These are phyloP conservation scores for Pterocarpus macrocarpus DNA, from an alignment of 306 rosid species.

Conservation along the genomic window DNA sequence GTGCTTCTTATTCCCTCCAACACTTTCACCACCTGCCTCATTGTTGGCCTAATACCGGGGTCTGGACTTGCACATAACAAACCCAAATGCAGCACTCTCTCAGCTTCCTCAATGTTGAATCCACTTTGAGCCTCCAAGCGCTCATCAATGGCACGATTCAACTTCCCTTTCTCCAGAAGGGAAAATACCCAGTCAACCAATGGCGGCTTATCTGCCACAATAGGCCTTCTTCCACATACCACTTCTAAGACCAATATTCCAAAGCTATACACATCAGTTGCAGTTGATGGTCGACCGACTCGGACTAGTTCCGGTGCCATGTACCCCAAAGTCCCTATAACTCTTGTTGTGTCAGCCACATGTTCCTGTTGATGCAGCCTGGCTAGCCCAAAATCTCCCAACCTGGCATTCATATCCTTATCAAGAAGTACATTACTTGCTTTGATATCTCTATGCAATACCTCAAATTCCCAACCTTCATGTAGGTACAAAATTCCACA, in stretches of 20 bases:
- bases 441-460: conserved; percentile 80
- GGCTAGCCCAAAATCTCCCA: conserved; percentile 81
- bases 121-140: conserved; percentile 56
- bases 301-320: conserved; percentile 74
- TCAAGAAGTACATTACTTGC: conserved; percentile 75
- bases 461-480: conserved; percentile 82
- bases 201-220: conserved; percentile 60
- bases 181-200: conserved; percentile 67
- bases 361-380: conserved; percentile 61
- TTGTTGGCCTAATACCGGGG: conserved; percentile 67
- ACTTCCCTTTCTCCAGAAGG: conserved; percentile 54
- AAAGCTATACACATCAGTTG: conserved; percentile 70
- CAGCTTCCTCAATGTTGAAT: conserved; percentile 52
- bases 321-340: conserved; percentile 78
- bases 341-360: conserved; percentile 56
- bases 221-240: conserved; percentile 68
- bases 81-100: conserved; percentile 70
- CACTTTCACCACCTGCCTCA: conserved; percentile 68
- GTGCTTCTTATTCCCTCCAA: conserved; percentile 55
- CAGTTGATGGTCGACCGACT: conserved; percentile 57
- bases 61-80: conserved; percentile 69
- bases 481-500: conserved; percentile 73
- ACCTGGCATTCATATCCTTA: conserved; percentile 74
- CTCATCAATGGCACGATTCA: conserved; percentile 60
- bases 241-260: conserved; percentile 76